Conservation (phyloP, 768 basidiomycete genomes). For the Lactarius akahatsu region DNA sequence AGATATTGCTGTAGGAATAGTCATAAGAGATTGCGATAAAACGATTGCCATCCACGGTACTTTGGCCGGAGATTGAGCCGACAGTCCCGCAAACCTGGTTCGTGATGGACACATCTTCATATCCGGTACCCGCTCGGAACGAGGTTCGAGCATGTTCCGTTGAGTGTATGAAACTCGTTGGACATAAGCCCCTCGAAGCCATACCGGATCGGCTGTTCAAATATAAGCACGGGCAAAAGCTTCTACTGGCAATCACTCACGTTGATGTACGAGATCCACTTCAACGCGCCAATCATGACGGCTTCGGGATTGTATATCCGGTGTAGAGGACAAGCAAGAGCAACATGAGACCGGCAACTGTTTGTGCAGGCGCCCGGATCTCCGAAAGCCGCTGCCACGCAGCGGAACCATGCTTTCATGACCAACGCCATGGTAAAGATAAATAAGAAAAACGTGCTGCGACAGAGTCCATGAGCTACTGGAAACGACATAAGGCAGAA, state of each 20-base stretch:
- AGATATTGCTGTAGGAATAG: conserved; percentile 47
- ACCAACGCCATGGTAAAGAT: conserved; percentile 56
- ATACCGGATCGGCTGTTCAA: conserved; percentile 58
- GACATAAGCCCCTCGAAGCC: conserved; percentile 73
- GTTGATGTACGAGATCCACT: conserved; percentile 66
- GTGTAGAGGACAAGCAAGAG: conserved; percentile 57
- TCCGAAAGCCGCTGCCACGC: conserved; percentile 58
- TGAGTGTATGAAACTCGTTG: conserved; percentile 77
- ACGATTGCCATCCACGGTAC: conserved; percentile 56
- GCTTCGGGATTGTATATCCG: conserved; percentile 59
- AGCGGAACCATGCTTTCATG: conserved; percentile 78
- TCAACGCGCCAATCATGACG: conserved; percentile 67
- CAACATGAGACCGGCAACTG: conserved; percentile 52
- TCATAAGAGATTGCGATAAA: conserved; percentile 51
- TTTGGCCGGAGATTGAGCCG: conserved; percentile 61
- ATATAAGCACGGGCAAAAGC: conserved; percentile 29
- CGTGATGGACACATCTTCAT: conserved; percentile 49
- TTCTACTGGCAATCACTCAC: conserved; percentile 36
- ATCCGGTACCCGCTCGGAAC: conserved; percentile 64
- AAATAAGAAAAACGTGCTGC: conserved; percentile 59
- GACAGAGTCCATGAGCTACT: conserved; percentile 5
- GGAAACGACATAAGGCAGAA: neutral
- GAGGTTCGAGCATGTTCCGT: conserved; percentile 58
- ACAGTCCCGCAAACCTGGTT: conserved; percentile 80
- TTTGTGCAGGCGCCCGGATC: conserved; percentile 61